Conservation (phyloP, 78 protist species). For the Speleostelium caveatum region DNA sequence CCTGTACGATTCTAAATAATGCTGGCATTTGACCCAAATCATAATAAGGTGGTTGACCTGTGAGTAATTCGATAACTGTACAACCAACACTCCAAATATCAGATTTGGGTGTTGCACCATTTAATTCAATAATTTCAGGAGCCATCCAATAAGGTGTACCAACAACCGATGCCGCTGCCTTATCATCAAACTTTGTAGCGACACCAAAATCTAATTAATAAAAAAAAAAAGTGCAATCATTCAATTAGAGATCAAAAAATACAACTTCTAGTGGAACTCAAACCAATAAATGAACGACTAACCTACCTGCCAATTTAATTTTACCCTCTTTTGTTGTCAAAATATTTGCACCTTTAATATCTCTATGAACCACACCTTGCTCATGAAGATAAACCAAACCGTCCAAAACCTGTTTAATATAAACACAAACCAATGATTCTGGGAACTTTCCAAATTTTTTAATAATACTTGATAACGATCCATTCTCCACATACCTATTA, state of each 20-base stretch:
- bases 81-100: constrained; percentile 97
- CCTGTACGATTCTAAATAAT: constrained; percentile 96
- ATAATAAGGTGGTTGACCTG: constrained; percentile 97
- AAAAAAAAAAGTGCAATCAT: not conserved
- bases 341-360: constrained; percentile 89
- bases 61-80: constrained; percentile 96
- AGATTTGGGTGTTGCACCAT: constrained; percentile 60
- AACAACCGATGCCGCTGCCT: constrained; percentile 83
- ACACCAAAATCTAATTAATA: constrained; percentile 96
- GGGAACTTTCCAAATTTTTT: constrained; percentile 93
- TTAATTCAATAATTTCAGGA: constrained; percentile 95
- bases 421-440: constrained; percentile 90
- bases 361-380: constrained; percentile 93
- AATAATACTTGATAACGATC: constrained; percentile 90
- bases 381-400: constrained; percentile 93
- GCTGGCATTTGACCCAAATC: constrained; percentile 97
- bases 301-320: constrained; percentile 81
- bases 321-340: constrained; percentile 81
- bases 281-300: not conserved
- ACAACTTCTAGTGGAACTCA: not conserved
- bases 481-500: constrained; percentile 90
- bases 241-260: not conserved
- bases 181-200: constrained; percentile 89
- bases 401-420: constrained; percentile 90
- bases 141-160: constrained; percentile 93